Evolutionary conservation across 2,329 filamentous ascomycete genomes (phyloP).

Genomic region (Colletotrichum nymphaeae): DNA sequence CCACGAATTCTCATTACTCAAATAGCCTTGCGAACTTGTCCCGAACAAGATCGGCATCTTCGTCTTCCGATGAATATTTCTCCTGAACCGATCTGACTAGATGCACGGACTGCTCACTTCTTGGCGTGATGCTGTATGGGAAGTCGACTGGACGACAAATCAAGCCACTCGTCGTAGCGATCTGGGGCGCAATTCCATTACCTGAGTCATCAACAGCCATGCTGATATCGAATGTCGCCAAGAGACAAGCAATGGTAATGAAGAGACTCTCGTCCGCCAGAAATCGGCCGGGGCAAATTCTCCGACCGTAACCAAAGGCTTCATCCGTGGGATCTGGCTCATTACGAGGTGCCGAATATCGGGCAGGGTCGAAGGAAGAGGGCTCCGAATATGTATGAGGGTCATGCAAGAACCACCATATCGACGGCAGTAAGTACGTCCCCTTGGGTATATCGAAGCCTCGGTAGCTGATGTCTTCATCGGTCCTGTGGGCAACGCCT

Average conservation of each 20-base stretch:
- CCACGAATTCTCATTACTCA: too few relatives aligned
- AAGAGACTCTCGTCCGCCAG: conserved; percentile 35
- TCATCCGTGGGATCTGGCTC: conserved; percentile 33
- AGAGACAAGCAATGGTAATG: conserved; percentile 49
- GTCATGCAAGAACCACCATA: conserved; percentile 66
- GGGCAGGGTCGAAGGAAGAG: conserved; percentile 45
- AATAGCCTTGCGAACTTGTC: not conserved
- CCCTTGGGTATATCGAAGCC: conserved; percentile 28
- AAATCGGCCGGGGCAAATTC: conserved; percentile 36
- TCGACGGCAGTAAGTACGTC: conserved; percentile 38
- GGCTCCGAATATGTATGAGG: conserved; percentile 69
- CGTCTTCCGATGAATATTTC: conserved; percentile 12
- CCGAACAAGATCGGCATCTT: conserved; percentile 1
- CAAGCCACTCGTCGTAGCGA: not conserved
- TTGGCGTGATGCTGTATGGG: not conserved
- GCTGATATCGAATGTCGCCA: conserved; percentile 59
- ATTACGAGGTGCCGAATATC: conserved; percentile 40
- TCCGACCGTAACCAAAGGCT: conserved; percentile 37
- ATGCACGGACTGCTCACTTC: not conserved
- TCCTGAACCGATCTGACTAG: conserved; percentile 8
- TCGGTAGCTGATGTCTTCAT: conserved; percentile 32
- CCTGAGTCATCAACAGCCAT: conserved; percentile 48
- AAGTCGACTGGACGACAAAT: conserved; percentile 11
- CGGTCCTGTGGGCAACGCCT: conserved; percentile 48
- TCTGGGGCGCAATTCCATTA: conserved; percentile 40